These are phyloP conservation scores for Picea sitchensis DNA, from an alignment of 75 land plant genomes.

Conservation along the genomic window DNA sequence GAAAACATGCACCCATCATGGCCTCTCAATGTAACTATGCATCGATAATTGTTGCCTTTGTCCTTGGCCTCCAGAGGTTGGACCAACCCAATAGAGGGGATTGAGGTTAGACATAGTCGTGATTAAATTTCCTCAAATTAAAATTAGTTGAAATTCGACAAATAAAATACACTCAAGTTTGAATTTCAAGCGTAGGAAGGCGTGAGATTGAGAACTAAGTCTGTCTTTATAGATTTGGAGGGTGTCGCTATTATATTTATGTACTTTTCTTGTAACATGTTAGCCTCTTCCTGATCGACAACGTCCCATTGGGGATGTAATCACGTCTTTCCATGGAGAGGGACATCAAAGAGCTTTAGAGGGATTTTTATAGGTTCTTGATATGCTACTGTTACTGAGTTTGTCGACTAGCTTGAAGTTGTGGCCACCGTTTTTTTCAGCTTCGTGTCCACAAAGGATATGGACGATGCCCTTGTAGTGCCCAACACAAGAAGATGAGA, in stretches of 20 bases:
- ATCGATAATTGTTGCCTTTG: too few species aligned
- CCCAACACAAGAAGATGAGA: background rate
- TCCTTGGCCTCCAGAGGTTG: too few species aligned
- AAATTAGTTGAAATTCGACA: too few species aligned
- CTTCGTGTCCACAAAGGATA: background rate
- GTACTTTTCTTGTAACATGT: background rate
- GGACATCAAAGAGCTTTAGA: conserved; percentile 57
- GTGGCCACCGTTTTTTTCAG: background rate
- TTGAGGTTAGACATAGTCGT: too few species aligned
- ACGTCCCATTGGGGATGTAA: conserved; percentile 10
- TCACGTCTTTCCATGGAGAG: conserved; percentile 46
- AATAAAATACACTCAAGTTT: background rate
- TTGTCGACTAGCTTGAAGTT: conserved; percentile 1
- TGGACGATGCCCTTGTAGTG: conserved; percentile 6
- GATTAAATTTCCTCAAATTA: background rate
- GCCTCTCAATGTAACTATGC: too few species aligned
- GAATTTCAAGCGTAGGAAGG: background rate
- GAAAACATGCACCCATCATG: too few species aligned
- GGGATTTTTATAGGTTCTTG: background rate
- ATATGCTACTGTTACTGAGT: background rate
- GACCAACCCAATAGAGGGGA: too few species aligned
- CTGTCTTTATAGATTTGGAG: background rate
- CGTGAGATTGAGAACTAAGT: background rate
- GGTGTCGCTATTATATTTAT: background rate
- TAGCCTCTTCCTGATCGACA: background rate